Evolutionary conservation across 2,329 filamentous ascomycete genomes (phyloP).

Genomic region (Pseudopithomyces chartarum): DNA sequence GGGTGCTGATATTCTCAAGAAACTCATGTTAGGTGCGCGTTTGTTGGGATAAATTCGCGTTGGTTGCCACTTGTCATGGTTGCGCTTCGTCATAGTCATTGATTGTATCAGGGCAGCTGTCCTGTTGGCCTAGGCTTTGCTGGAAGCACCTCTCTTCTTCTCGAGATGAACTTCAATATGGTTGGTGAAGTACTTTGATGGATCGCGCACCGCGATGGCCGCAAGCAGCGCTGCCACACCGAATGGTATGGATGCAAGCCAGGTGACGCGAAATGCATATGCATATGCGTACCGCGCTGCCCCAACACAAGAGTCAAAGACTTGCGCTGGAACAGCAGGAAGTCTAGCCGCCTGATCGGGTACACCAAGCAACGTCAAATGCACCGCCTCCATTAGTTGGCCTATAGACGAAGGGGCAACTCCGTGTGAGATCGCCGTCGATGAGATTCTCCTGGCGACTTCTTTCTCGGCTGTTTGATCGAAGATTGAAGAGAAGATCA

Average conservation of each 20-base stretch:
- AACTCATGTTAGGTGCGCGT: no score
- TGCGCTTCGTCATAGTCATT: no score
- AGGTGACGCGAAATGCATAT: conserved; percentile 30
- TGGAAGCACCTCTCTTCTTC: conserved; percentile 15
- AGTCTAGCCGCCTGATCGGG: conserved; percentile 21
- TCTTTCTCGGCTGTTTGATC: conserved; percentile 28
- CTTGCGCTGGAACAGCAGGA: conserved; percentile 15
- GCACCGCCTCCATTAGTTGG: conserved; percentile 34
- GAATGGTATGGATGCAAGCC: conserved; percentile 32
- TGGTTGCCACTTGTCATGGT: no score
- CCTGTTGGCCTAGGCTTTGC: no score
- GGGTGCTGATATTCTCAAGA: no score
- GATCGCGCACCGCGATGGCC: conserved; percentile 31
- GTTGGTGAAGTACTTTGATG: conserved; percentile 37
- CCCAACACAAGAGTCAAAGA: conserved; percentile 16
- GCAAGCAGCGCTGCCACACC: conserved; percentile 22
- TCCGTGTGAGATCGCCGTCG: conserved; percentile 32
- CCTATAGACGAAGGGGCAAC: conserved; percentile 22
- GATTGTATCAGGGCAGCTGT: no score
- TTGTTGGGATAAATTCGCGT: no score
- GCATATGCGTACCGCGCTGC: conserved; percentile 39
- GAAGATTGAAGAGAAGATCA: conserved; percentile 27
- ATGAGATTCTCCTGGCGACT: conserved; percentile 31
- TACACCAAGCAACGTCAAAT: conserved; percentile 38
- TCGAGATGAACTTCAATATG: conserved; percentile 39